Evolutionary conservation across 2,329 filamentous ascomycete genomes (phyloP).

Genomic region (Calcarisporium arbuscula): DNA sequence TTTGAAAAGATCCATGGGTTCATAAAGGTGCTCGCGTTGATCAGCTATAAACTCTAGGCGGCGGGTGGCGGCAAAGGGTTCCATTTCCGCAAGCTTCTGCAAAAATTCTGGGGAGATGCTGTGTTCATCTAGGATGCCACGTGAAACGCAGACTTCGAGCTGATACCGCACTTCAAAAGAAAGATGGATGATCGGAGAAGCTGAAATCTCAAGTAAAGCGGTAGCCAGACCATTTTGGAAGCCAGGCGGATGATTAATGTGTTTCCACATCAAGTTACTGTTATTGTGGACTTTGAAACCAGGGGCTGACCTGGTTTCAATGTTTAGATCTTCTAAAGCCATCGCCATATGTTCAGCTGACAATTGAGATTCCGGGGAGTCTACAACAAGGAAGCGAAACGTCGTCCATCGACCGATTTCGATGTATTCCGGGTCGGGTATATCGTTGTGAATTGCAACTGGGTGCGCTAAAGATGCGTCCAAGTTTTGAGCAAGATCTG

Average conservation of each 20-base stretch:
- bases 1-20: slow-evolving; percentile 68
- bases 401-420: slow-evolving; percentile 53
- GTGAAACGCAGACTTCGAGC: slow-evolving; percentile 87
- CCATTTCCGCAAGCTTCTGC: slow-evolving; percentile 43
- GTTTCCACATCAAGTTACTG: slow-evolving; percentile 22
- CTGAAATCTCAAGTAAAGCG: slow-evolving; percentile 18
- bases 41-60: slow-evolving; percentile 71
- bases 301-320: slow-evolving; percentile 40
- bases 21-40: slow-evolving; percentile 51
- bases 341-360: slow-evolving; percentile 32
- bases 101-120: slow-evolving; percentile 65
- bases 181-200: slow-evolving; percentile 30
- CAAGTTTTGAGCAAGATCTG: slow-evolving; percentile 34
- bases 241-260: slow-evolving; percentile 19
- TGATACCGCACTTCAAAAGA: slow-evolving; percentile 78
- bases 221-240: slow-evolving; percentile 16
- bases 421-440: slow-evolving; percentile 1
- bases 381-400: slow-evolving; percentile 39
- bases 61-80: slow-evolving; percentile 47
- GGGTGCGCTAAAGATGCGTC: slow-evolving; percentile 21
- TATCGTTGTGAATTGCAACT: not conserved
- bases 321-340: slow-evolving; percentile 67
- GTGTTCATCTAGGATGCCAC: slow-evolving; percentile 69
- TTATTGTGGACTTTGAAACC: slow-evolving; percentile 32
- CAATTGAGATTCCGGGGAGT: slow-evolving; percentile 15